Evolutionary conservation across 2,329 filamentous ascomycete genomes (phyloP), one percentile per base, ranked within the genome.

Genomic region (Bipolaris oryzae): DNA sequence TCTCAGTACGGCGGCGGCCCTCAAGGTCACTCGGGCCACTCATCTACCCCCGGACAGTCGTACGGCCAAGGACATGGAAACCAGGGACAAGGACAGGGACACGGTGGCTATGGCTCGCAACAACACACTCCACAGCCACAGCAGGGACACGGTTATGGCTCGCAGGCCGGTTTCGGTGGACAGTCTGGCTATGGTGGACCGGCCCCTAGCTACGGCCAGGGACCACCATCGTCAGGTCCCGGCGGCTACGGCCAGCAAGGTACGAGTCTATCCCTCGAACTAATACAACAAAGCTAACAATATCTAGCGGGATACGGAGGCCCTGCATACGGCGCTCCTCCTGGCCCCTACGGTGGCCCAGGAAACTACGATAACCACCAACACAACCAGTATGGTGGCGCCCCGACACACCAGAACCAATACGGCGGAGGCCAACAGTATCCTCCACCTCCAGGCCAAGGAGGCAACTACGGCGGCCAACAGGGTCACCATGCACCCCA

Each of bases 361-460:
- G 60, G 58, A 20, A 71, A 69, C 54, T 71, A 74, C 47, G 69
- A 70, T 33, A 69, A 72, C 51, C 70, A 73, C 53, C 64, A 73
- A 50, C 70, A 73, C 55, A 70, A 72, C 56, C 61, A 63, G 38
- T 65, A 63, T 21, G 61, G 59, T 31, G 63, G 63, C 16, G 57
- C 60, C 37, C 53, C 61, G 20, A 58, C 56, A 42, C 52, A 57
- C 34, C 52, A 53, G 31, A 62, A 63, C 49, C 53, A 59, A 18
- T 62, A 66, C 28, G 59, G 53, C 28, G 59, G 53, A 25, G 53
- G 57, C 11, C 56, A 61, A 28, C 63, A 66, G 21, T 66, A 66
- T 25, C 63, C 63, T 41, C 63, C 63, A 23, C 61, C 60, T 5
- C 60, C 60, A 5, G 51, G 53, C 2, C 62, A 66, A 13, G 55